Percentiles rank a stretch among this genome's conserved stretches.
Conservation (phyloP, 768 basidiomycete genomes). For the Tricholoma flavovirens region DNA sequence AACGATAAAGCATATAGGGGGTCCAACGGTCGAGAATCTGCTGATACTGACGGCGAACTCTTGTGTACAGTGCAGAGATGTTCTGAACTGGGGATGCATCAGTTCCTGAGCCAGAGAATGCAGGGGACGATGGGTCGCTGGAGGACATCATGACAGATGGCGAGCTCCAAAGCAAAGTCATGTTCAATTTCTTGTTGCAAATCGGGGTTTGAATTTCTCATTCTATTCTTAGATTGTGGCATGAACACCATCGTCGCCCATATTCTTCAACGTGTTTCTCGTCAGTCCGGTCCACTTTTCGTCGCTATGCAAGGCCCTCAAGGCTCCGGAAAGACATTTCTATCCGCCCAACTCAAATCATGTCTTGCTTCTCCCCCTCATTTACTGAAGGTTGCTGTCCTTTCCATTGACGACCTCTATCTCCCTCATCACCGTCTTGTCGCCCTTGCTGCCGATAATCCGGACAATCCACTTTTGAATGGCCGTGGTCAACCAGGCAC, state of each 20-base stretch:
- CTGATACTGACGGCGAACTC: slow-evolving; percentile 75
- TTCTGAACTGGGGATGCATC: slow-evolving; percentile 47
- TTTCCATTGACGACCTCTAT: slow-evolving; percentile 87
- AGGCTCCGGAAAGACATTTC: slow-evolving; percentile 87
- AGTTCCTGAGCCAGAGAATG: slow-evolving; percentile 31
- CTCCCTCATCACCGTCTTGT: slow-evolving; percentile 60
- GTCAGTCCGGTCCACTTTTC: slow-evolving; percentile 53
- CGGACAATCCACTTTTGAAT: slow-evolving; percentile 59
- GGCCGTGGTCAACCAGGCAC: slow-evolving; percentile 95
- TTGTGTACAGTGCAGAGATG: slow-evolving; percentile 40
- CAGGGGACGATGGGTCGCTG: slow-evolving; percentile 23
- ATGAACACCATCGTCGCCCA: slow-evolving; percentile 8
- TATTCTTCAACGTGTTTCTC: slow-evolving; percentile 16
- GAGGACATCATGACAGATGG: slow-evolving; percentile 42
- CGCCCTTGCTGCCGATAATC: slow-evolving; percentile 47
- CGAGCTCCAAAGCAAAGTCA: slow-evolving; percentile 12
- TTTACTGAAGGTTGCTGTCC: slow-evolving; percentile 49
- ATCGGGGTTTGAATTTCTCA: slow-evolving; percentile 12
- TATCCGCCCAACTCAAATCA: slow-evolving; percentile 52
- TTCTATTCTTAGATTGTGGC: too few relatives aligned
- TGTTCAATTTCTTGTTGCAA: background rate
- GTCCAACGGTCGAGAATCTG: slow-evolving; percentile 88
- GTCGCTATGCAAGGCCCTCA: slow-evolving; percentile 91
- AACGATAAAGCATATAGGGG: slow-evolving; percentile 84
- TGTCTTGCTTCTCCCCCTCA: slow-evolving; percentile 39